phyloP scores from a whole-genome alignment of 2,329 filamentous ascomycete species.

The Stachybotrys echinatus region DNA sequence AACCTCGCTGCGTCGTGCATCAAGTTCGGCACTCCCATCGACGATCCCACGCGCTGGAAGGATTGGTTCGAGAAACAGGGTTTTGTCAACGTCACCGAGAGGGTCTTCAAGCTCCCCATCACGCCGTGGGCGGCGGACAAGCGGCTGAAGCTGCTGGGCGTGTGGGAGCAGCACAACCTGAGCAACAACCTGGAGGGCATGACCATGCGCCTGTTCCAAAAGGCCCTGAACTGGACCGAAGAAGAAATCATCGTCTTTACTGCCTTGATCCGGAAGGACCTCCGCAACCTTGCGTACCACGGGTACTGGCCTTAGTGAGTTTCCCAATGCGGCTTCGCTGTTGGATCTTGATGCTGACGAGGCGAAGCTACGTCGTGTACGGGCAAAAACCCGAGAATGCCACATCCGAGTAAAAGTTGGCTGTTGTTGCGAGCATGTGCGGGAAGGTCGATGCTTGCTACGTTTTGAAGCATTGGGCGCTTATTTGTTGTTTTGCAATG shows the following conservation, averaged over 20 bases:
- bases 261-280: constrained; percentile 20
- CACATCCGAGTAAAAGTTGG: not conserved
- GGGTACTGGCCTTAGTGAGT: constrained; percentile 26
- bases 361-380: not conserved
- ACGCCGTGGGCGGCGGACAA: constrained; percentile 43
- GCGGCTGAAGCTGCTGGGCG: constrained; percentile 42
- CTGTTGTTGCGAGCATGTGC: no score
- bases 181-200: constrained; percentile 20
- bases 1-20: constrained; percentile 17
- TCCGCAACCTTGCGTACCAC: constrained; percentile 21
- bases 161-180: constrained; percentile 14
- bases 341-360: not conserved
- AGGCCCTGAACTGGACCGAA: constrained; percentile 21
- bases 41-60: constrained; percentile 17
- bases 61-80: constrained; percentile 41
- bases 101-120: constrained; percentile 39
- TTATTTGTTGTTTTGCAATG: no score
- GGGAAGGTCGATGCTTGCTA: no score
- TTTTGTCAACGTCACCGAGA: constrained; percentile 42
- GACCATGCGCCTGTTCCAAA: constrained; percentile 24
- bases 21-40: constrained; percentile 20
- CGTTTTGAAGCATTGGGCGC: no score
- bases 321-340: not conserved
- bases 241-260: constrained; percentile 21
- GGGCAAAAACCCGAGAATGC: not conserved